Evolutionary conservation across 2,329 filamentous ascomycete genomes (phyloP), one percentile per base, ranked within the genome.

Genomic region (Sporothrix curviconia): DNA sequence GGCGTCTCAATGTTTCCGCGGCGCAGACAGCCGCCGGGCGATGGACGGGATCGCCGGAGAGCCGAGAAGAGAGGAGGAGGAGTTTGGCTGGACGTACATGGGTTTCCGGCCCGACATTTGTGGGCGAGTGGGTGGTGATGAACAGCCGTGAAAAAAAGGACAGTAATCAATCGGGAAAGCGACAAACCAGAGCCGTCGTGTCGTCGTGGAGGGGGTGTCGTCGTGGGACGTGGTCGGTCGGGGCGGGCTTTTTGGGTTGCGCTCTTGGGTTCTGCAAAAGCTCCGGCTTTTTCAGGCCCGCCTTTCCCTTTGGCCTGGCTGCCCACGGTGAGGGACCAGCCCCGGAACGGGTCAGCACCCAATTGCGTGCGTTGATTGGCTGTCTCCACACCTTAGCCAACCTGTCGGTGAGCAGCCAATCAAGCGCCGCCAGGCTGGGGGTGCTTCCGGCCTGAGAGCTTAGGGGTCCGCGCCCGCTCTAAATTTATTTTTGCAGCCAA

Each of bases 71-170:
- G 47, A 22, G 15, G 37, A 25, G 8, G 30, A 34, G 15, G 36
- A 30, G 22, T 9, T 15, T 14, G n/a, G 17, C n/a, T n/a, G 30
- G 12, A 72, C 74, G 55, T 77, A 85, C 83, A 79, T 72, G 67
- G 83, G 78, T 71, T 82, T 78, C 69, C 83, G 76, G 69, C 76
- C 72, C 67, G 83, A 76, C 83, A 86, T 86, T 67, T 67, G 55
- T 32, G 47, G 49, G 56, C n/a, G n/a, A n/a, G 49, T 32, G 55
- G 36, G 6, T 22, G 39, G 12, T 22, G 40, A 19, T 30, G 19
- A 22, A 7, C 11, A 32, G 34, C 34, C 14, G 30, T 19, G 3
- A 17, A 30, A 30, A 28, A 30, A n/a, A 36, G 11, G 12, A 15
- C 25, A 7, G n/a, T n/a, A 43, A 32, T 42, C 36, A 36, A 30